phyloP scores from a whole-genome alignment of 306 rosid genomes.

The Benincasa hispida region DNA sequence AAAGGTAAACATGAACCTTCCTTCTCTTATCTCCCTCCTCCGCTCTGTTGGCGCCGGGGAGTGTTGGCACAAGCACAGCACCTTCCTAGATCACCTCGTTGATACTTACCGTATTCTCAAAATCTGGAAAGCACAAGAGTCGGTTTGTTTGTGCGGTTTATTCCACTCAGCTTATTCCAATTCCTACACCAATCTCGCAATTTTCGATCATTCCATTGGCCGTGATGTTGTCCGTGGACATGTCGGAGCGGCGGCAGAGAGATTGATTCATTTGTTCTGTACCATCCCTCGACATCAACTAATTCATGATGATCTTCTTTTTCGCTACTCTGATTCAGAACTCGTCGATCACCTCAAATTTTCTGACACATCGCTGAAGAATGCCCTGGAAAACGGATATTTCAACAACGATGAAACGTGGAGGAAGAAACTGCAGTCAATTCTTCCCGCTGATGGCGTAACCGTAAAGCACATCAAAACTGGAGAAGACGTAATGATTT shows the following conservation, averaged over 20 bases:
- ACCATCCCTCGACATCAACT: slow-evolving; percentile 59
- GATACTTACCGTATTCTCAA: slow-evolving; percentile 57
- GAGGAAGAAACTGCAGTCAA: slow-evolving; percentile 22
- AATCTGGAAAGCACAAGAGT: slow-evolving; percentile 44
- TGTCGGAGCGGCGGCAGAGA: slow-evolving; percentile 57
- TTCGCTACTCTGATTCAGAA: slow-evolving; percentile 45
- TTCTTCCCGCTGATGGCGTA: slow-evolving; percentile 44
- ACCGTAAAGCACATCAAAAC: slow-evolving; percentile 52
- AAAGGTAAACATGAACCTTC: slow-evolving; percentile 33
- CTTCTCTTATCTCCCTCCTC: slow-evolving; percentile 32
- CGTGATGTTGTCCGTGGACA: slow-evolving; percentile 46
- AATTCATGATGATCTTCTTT: slow-evolving; percentile 69
- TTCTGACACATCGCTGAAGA: slow-evolving; percentile 25
- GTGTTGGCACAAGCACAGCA: slow-evolving; percentile 98
- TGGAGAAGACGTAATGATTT: slow-evolving; percentile 40
- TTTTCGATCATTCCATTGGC: slow-evolving; percentile 68
- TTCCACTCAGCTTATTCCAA: slow-evolving; percentile 91
- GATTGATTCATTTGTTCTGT: slow-evolving; percentile 60
- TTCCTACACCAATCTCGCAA: slow-evolving; percentile 82
- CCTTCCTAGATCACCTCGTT: slow-evolving; percentile 67
- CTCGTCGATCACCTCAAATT: slow-evolving; percentile 38
- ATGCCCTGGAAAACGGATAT: slow-evolving; percentile 26
- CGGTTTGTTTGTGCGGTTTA: slow-evolving; percentile 64
- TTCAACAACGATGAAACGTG: slow-evolving; percentile 29
- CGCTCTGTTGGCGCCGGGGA: slow-evolving; percentile 76